Base-by-base conservation (phyloP, 2,329 filamentous ascomycete genomes). In the Albifimbria verrucaria region DNA sequence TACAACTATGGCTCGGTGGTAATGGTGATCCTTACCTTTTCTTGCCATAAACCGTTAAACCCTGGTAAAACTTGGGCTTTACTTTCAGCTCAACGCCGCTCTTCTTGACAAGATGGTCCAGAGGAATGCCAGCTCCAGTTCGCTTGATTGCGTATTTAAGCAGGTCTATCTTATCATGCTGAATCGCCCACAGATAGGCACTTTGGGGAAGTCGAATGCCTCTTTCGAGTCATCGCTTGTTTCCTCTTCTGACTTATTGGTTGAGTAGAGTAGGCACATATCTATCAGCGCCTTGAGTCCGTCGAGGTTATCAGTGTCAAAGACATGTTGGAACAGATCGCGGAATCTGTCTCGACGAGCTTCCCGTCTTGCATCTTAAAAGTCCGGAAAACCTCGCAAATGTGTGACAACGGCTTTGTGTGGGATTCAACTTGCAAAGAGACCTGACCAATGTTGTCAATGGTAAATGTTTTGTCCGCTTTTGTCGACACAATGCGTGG, bases 41-140 rank as follows among this genome's bases (percentile, higher is more conserved):
- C 67, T 83, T 85, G 2, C 90, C 89, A 57, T 88, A 85, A 2
- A 95, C 86, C 1, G 83, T 86, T 25, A 93, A 69, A 0, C 90
- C 90, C 67, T 89, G 87, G 64, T 95, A 95, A 66, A 83, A 89
- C 18, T 80, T 79, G 1, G 89, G 83, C 66, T 87, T 89, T 57
- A 82, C 74, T 50, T 82, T 76, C 48, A 86, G 67, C 60, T 87
- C 78, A 1, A 87, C 69, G 3, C 88, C 88, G 52, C 78, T 86
- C 52, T 80, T 81, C 68, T 86, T 81, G 43, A 89, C 80, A 6
- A 94, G 70, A 18, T 82, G 73, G 47, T 88, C 81, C 1, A 92
- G 71, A 0, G 88, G 87, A 54, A 93, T 79, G 1, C 88, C 88
- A 4, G 82, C 83, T 1, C 88, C 89, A 7, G 81, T 83, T 7